Conservation (phyloP, 2,329 filamentous ascomycete species). For the Apiospora aurea region DNA sequence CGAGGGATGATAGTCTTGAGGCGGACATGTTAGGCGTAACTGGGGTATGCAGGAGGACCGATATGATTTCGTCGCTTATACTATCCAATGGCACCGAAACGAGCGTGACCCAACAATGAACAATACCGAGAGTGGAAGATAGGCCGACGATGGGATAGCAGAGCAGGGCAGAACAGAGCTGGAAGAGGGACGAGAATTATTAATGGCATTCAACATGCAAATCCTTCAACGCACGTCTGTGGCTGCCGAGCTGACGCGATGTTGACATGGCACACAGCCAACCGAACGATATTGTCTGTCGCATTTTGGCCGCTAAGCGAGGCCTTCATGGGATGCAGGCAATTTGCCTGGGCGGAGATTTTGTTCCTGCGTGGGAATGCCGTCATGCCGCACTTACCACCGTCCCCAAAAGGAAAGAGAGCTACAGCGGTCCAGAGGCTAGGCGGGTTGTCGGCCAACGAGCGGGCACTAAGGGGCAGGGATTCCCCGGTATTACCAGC, state of each 20-base stretch:
- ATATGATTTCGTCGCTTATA: conserved; percentile 20
- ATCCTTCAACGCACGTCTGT: background rate
- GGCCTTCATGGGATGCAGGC: background rate
- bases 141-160: conserved; percentile 1
- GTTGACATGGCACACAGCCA: conserved; percentile 2
- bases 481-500: background rate
- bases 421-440: background rate
- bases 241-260: conserved; percentile 3
- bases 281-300: conserved; percentile 11
- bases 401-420: background rate
- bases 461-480: conserved; percentile 1
- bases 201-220: background rate
- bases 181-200: background rate
- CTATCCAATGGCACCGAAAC: conserved; percentile 31
- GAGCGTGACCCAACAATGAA: conserved; percentile 34
- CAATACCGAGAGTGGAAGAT: conserved; percentile 25
- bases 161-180: background rate
- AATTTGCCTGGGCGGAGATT: conserved; percentile 10
- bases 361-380: conserved; percentile 22
- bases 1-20: conserved; percentile 29
- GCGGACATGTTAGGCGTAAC: conserved; percentile 34
- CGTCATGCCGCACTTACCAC: conserved; percentile 1
- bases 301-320: background rate
- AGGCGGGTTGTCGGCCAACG: conserved; percentile 5
- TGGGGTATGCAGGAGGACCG: conserved; percentile 13